Evolutionary conservation across 768 basidiomycete genomes (phyloP).

Genomic region (Coprinellus aureogranulatus): DNA sequence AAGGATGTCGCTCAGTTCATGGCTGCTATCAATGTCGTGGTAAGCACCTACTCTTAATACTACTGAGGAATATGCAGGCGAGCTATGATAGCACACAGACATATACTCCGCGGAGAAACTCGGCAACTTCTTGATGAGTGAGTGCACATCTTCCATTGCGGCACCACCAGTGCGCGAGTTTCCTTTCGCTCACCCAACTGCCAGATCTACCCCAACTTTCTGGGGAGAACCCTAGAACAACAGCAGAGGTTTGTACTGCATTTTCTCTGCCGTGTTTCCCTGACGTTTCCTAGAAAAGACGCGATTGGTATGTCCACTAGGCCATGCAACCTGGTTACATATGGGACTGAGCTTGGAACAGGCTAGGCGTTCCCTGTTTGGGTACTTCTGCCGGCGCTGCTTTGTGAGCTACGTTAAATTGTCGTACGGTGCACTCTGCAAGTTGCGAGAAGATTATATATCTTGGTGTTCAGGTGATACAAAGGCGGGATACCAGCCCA

Average conservation of each 20-base stretch:
- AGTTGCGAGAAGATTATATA: constrained; percentile 64
- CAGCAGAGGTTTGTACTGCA: constrained; percentile 4
- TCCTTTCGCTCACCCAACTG: not conserved
- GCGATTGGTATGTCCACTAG: constrained; percentile 17
- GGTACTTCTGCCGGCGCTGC: constrained; percentile 77
- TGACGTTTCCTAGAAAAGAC: constrained; percentile 18
- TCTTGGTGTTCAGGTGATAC: constrained; percentile 56
- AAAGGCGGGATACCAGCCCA: constrained; percentile 45
- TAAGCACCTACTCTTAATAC: constrained; percentile 22
- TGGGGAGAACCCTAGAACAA: constrained; percentile 37
- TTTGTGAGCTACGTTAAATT: constrained; percentile 73
- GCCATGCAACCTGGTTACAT: not conserved
- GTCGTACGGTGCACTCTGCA: constrained; percentile 68
- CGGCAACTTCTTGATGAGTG: constrained; percentile 60
- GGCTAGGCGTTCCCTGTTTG: constrained; percentile 76
- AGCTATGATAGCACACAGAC: constrained; percentile 37
- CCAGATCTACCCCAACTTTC: constrained; percentile 59
- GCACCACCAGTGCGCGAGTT: not conserved
- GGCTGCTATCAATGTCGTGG: constrained; percentile 40
- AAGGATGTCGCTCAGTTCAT: constrained; percentile 45
- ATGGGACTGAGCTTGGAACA: constrained; percentile 23
- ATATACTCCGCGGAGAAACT: constrained; percentile 57
- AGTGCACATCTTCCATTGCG: constrained; percentile 14
- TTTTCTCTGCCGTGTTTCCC: too few species aligned
- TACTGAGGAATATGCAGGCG: not conserved